Conservation (phyloP, 257 asterid genomes). For the Prunella vulgaris region DNA sequence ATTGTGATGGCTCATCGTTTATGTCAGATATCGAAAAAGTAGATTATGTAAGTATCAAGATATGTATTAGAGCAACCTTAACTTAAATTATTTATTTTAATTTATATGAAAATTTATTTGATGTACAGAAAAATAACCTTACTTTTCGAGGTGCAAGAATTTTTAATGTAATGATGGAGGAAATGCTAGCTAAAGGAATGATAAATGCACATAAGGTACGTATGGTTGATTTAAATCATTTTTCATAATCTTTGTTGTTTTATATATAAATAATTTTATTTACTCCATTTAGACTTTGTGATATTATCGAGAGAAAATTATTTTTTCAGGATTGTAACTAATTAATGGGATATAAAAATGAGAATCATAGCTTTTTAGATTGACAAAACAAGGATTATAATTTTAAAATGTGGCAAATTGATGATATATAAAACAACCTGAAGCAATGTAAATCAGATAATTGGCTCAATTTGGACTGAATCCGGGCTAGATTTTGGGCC, state of each 20-base stretch:
- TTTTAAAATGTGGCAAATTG: too few relatives aligned
- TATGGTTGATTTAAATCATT: neutral
- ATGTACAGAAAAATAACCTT: conserved; percentile 9
- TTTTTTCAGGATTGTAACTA: too few relatives aligned
- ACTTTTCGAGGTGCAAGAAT: conserved; percentile 27
- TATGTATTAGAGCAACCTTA: neutral
- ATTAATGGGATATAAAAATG: too few relatives aligned
- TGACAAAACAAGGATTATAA: too few relatives aligned
- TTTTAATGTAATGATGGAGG: conserved; percentile 24
- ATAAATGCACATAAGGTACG: conserved; percentile 22
- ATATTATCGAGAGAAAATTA: too few relatives aligned
- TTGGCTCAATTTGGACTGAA: too few relatives aligned
- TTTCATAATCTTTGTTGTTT: too few relatives aligned
- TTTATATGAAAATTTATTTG: neutral
- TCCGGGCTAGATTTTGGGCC: too few relatives aligned
- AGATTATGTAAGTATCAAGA: conserved; percentile 25
- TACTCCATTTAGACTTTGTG: neutral
- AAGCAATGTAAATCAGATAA: too few relatives aligned
- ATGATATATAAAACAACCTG: too few relatives aligned
- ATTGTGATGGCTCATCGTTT: conserved; percentile 37
- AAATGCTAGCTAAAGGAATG: conserved; percentile 32
- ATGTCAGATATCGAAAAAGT: conserved; percentile 24
- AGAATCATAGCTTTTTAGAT: too few relatives aligned
- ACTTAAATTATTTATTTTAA: neutral
- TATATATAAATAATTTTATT: neutral